These are phyloP conservation scores for Byssochlamys sp. DNA, from an alignment of 2,329 filamentous ascomycete species.

Conservation along the genomic window DNA sequence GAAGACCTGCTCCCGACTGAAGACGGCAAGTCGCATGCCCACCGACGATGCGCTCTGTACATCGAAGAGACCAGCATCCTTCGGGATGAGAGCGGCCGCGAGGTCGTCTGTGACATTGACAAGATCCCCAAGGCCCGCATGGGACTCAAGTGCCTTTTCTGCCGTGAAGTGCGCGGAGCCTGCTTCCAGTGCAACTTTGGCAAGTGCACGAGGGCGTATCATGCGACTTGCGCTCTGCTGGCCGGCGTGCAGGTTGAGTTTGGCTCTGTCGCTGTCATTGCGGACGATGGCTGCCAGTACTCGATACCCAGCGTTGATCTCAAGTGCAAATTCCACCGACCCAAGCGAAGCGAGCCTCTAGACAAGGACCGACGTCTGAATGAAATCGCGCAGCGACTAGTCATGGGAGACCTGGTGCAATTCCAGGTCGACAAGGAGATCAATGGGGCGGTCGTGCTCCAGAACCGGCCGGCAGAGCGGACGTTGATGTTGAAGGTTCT, in stretches of 20 bases:
- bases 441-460: slow-evolving; percentile 77
- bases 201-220: slow-evolving; percentile 87
- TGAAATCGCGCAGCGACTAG: slow-evolving; percentile 58
- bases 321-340: slow-evolving; percentile 85
- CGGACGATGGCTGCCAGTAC: slow-evolving; percentile 84
- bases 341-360: slow-evolving; percentile 64
- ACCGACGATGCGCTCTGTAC: slow-evolving; percentile 80
- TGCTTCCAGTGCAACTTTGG: slow-evolving; percentile 95
- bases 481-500: slow-evolving; percentile 71
- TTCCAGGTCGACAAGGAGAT: slow-evolving; percentile 79
- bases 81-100: slow-evolving; percentile 54
- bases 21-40: slow-evolving; percentile 68
- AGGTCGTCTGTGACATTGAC: slow-evolving; percentile 68
- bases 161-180: slow-evolving; percentile 84
- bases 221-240: slow-evolving; percentile 85
- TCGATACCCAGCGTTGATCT: slow-evolving; percentile 87
- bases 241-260: slow-evolving; percentile 88
- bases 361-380: slow-evolving; percentile 62
- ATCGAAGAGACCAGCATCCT: slow-evolving; percentile 86
- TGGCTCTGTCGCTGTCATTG: slow-evolving; percentile 74
- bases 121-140: slow-evolving; percentile 76
- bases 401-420: slow-evolving; percentile 70
- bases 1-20: slow-evolving; percentile 79
- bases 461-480: slow-evolving; percentile 69
- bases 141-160: slow-evolving; percentile 89